Conservation (phyloP, 2,329 filamentous ascomycete genomes). For the Ophiocordyceps sinensis region DNA sequence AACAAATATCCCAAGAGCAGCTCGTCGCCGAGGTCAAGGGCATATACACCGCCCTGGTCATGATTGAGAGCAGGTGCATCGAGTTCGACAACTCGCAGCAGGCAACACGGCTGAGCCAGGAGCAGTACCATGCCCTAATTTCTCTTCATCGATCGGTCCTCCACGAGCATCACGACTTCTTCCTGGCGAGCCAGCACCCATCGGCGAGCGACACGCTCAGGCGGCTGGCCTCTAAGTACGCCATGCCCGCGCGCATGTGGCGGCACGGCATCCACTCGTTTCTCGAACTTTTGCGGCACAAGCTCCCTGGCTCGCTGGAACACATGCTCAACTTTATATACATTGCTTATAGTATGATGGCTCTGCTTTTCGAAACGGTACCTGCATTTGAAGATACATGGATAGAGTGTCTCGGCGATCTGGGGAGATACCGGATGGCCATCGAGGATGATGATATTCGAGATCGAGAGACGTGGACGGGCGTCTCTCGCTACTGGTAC, state of each 20-base stretch:
- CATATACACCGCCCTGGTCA: constrained; percentile 69
- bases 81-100: constrained; percentile 55
- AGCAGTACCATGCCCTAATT: constrained; percentile 77
- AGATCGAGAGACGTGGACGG: constrained; percentile 69
- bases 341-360: constrained; percentile 80
- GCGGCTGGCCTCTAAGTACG: constrained; percentile 62
- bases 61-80: constrained; percentile 80
- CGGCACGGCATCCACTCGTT: constrained; percentile 80
- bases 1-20: constrained; percentile 62
- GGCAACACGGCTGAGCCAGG: constrained; percentile 33
- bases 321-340: constrained; percentile 91
- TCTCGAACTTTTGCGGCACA: constrained; percentile 59
- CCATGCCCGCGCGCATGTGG: constrained; percentile 93
- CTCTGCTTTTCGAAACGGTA: constrained; percentile 72
- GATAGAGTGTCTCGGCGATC: constrained; percentile 84
- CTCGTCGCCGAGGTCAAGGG: constrained; percentile 69
- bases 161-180: constrained; percentile 75
- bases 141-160: constrained; percentile 67
- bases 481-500: constrained; percentile 73
- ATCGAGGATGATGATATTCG: constrained; percentile 70
- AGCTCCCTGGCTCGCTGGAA: constrained; percentile 62
- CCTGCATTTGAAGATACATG: constrained; percentile 74
- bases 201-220: constrained; percentile 55
- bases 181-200: constrained; percentile 76
- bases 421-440: constrained; percentile 75